Base-by-base conservation (phyloP, 352 stramenopile species). In the Elongisporangium senticosum region DNA sequence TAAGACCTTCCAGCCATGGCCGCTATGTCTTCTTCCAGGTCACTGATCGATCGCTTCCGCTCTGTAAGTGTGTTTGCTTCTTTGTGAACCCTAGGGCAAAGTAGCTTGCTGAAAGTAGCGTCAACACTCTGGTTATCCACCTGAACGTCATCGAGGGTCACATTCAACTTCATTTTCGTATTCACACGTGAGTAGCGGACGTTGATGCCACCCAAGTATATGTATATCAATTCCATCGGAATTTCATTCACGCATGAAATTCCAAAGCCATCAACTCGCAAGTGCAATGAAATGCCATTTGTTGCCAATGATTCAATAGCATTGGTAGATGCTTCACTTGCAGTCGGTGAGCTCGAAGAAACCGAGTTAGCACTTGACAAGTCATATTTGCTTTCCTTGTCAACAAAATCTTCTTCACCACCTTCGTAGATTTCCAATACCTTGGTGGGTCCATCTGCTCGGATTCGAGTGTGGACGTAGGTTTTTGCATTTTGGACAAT, bases 341-440 rank as follows among this genome's bases (percentile, higher is more conserved):
- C 66, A 28, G 76, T 89, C 39, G 80, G 80, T 1, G 82, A 91
- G 15, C 75, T 79, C 0, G 79, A 90, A 2, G 75, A 89, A 3
- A 69, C 75, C 7, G 81, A 91, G 0, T 75, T 57, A 2, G 75
- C 64, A 50, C 77, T 91, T 17, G 83, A 90, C n/a, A 89, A 13
- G 24, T 91, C 83, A n/a, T 84, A 69, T 40, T 88, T 90, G 39
- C 54, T 79, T n/a, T 93, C 83, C 51, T 84, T 87, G 55, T 92
- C 86, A 48, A 93, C 86, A 49, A 84, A 87, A 52, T 96, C 87
- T 63, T 94, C 86, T 62, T 95, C 84, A 4, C 84, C 84, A 52
- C 85, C 87, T 80, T 97, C 87, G 58, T 85, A 95, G 3, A 97
- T 56, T 59, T 97, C 89, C n/a, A 97, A 65, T 17, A 97, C 89